Conservation (phyloP, 1,284 basidiomycete species). For the Puccinia triticina region DNA sequence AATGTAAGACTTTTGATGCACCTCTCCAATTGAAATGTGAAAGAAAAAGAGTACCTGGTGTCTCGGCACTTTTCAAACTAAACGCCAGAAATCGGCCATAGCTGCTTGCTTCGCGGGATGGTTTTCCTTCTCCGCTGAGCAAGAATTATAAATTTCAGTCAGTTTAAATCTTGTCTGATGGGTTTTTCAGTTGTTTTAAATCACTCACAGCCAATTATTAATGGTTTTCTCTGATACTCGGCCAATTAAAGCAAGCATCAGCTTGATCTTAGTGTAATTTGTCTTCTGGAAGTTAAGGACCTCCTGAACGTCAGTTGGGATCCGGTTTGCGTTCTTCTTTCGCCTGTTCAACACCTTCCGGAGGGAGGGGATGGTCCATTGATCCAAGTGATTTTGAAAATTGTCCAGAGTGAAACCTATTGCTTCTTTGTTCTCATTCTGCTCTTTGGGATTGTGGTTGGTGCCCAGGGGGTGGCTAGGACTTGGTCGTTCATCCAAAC, state of each 20-base stretch:
- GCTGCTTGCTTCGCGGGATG: neutral
- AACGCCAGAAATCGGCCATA: neutral
- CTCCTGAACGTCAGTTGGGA: neutral
- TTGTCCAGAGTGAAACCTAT: neutral
- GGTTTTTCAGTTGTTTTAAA: neutral
- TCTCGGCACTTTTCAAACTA: constrained; percentile 6
- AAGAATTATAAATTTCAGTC: neutral
- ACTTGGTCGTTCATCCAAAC: no score
- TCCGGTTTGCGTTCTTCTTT: neutral
- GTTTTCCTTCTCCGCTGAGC: neutral
- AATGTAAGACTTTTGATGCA: neutral
- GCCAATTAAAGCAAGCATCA: neutral
- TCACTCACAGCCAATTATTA: neutral
- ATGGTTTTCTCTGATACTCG: neutral
- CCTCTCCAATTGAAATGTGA: neutral
- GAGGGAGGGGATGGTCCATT: neutral
- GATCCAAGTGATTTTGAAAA: neutral
- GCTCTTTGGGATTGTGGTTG: no score
- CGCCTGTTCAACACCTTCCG: neutral
- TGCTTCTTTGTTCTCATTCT: no score
- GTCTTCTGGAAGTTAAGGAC: neutral
- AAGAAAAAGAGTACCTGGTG: neutral
- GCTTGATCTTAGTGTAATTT: constrained; percentile 5
- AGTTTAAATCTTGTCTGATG: neutral
- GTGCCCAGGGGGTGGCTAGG: no score